Evolutionary conservation across 179 eudicot species (phyloP), one percentile per base, ranked within the genome.

Genomic region (Beta macrorhiza): DNA sequence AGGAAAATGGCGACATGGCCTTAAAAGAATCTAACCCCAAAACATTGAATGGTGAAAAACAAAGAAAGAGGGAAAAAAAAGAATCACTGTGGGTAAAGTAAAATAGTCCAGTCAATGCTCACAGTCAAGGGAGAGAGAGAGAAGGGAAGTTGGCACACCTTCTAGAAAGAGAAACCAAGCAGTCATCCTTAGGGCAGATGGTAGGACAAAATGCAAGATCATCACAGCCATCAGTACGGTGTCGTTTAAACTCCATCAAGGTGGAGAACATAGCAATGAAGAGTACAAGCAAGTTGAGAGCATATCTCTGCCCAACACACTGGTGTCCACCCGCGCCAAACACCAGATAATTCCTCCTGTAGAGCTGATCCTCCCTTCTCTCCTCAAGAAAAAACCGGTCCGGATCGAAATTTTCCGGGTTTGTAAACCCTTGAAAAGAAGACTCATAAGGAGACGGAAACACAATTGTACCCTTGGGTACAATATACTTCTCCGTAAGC

Each of bases 321-420:
- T 91, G 97, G 86, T 94, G 97, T 57, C 89, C 84, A 76, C 98
- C 97, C 0, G 98, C 94, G 0, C 98, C 97, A 25, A 94, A 94
- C 0, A 88, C 98, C 20, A 94, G 64, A 74, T 82, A 94, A 75
- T 94, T 94, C 80, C 88, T 84, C 74, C 89, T 90, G 76, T 86
- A 90, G 8, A 90, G 29, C 58, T 85, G 85, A n/a, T 89, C 98
- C 79, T 94, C 98, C 20, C 84, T 84, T 53, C 98, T 81, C 29
- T 82, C 90, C 29, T 89, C 94, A 65, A 68, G 76, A 42, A 68
- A 85, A 87, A 94, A 94, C 77, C 98, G 90, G 77, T 93, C 92
- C 52, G 98, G 98, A 82, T 94, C 98, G 70, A 94, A 94, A 84
- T 80, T 86, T 7, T 89, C 82, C 76, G 98, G 83, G 5, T 94